Base-by-base conservation (phyloP, 2,329 filamentous ascomycete genomes). In the Fusarium sp. region DNA sequence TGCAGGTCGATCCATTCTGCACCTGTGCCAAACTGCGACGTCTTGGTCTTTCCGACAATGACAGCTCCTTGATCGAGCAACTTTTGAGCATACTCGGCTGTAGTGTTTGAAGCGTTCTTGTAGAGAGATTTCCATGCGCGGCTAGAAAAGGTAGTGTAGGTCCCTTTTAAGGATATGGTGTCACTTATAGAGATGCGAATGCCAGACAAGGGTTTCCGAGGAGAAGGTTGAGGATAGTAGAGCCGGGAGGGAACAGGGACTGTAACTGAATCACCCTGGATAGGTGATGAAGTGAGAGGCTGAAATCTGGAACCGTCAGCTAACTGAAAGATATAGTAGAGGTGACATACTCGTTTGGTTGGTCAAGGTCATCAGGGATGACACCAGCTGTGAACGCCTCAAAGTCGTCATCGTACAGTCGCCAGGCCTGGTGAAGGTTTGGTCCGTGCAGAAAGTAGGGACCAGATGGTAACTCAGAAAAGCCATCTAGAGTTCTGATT, bases 41-140 rank as follows among this genome's bases (percentile, higher is more conserved):
- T 81, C 66, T 85, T 87, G 22, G 84, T 85, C 76, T 87, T 88
- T 5, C 86, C 86, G 0, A 88, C 78, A 13, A 88, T 73, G 10
- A 87, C 76, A 0, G 87, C 90, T 1, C 91, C 90, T 4, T 87
- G 83, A 54, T 89, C 84, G 5, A 91, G 81, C 1, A 93, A 76
- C 3, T 81, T 80, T 51, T 88, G 85, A 0, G 89, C 82, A 2
- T 85, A 80, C 0, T 83, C 73, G 0, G 86, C 85, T 2, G 86
- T 89, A 4, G 71, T 73, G 3, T 77, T 81, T 6, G 74, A 74
- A 0, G 81, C 78, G 4, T 81, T 72, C 2, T 81, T 78, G 55
- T 88, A 86, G 4, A 91, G 76, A 34, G 84, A 78, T 22, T 83
- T 84, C 81, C 86, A 91, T 3, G 88, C 85, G 33, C 86, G 80